Evolutionary conservation across 345 rosid genomes (phyloP), one percentile per base, ranked within the genome.

Genomic region (Salix koriyanagi): DNA sequence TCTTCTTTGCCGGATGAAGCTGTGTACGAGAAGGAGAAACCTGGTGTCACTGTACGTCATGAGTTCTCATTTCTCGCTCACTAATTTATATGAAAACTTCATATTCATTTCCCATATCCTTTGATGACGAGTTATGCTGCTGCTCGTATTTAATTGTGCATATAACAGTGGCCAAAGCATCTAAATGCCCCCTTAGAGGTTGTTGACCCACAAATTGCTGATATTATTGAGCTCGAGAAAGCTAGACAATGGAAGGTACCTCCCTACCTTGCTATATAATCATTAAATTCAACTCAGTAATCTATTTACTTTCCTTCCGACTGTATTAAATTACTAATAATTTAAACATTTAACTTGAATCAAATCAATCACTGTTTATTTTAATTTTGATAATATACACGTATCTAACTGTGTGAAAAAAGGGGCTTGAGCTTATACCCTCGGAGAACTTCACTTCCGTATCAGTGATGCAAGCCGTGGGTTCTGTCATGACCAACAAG

Each of bases 381-480:
- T 62, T 62, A 18, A 19, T 19, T 19, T 1, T 52, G 58, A 52
- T 6, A 0, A 52, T 52, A 6, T 52, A 52, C 19, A 41, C 44
- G 44, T 10, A 19, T 19, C 21, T 4, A 52, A 52, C 19, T 18
- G 58, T 52, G 58, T 52, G 58, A 52, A 18, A 52, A 36, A 79
- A 93, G 98, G 99, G 99, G 56, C 89, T 96, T 81, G 99, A 96
- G 75, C 97, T 96, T 62, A 96, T 96, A 69, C 99, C 99, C 34
- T 96, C 99, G 0, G 99, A 96, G 90, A 96, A 96, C 82, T 96
- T 96, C 89, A 96, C 99, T 21, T 96, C 99, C n/a, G 85, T 87
- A 13, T 93, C 99, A 2, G 98, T 96, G 77, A 96, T 96, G 99
- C 97, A 92, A 93, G 99, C 99, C 67, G 99, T 96, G 79, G 99